Evolutionary conservation across 306 rosid species (phyloP), one percentile per base, ranked within the genome.

Genomic region (Lotus japonicus): DNA sequence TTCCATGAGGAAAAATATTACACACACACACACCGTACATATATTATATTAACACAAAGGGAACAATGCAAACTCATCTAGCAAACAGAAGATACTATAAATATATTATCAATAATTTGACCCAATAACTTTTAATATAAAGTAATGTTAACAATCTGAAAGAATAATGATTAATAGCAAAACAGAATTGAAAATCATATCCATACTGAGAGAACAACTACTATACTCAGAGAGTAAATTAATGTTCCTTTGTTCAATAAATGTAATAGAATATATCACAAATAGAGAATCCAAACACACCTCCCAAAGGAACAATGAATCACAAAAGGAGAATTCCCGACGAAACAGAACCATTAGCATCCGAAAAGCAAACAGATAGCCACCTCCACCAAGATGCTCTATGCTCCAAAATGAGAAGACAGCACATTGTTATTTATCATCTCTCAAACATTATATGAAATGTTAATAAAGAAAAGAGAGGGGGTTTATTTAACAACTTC

Each of bases 301-400:
- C 99, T 95, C 99, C 99, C 99, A 95, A 75, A 95, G 97, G 81
- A 82, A 95, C 80, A 95, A 80, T 6, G 99, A 90, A 75, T 95
- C 99, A 71, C 99, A 88, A 68, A 95, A 95, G 26, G 99, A 95
- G 82, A 95, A 95, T 62, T 95, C 99, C 71, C 99, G 92, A 38
- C 99, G 97, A 72, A 95, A 95, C 78, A 85, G 74, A 83, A 95
- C 99, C 99, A 95, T 95, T 49, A 95, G 95, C 99, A 95, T 95
- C 88, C 99, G 95, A 83, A 95, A 88, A 57, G 99, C 99, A 38
- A 95, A 95, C 56, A 95, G 75, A 82, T 91, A 95, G 71, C 89
- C 95, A 43, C 99, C 99, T 77, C 99, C 99, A 35, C 99, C 99
- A 16, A 95, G 87, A 69, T 83, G 80, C 84, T 95, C 99, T 95